These are phyloP conservation scores for Cicer bijugum DNA, from an alignment of 306 rosid species.

Conservation along the genomic window DNA sequence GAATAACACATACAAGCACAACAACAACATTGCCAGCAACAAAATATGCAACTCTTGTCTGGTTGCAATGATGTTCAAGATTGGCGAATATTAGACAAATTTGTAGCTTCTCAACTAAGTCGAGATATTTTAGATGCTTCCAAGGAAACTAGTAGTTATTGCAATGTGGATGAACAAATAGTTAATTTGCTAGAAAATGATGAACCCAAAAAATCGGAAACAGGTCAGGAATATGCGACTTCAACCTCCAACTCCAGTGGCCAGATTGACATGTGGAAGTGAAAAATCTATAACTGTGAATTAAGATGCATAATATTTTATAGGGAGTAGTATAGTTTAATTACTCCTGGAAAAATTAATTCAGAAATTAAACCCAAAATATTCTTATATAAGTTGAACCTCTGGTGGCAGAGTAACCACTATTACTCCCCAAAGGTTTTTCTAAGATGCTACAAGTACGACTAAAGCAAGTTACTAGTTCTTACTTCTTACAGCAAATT, in stretches of 20 bases:
- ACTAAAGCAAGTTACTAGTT: neutral
- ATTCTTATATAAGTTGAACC: conserved; percentile 35
- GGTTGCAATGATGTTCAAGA: conserved; percentile 52
- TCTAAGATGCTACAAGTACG: conserved; percentile 1
- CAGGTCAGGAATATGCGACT: conserved; percentile 51
- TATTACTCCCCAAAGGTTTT: neutral
- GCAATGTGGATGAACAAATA: conserved; percentile 52
- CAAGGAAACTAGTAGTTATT: conserved; percentile 55
- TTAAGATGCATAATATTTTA: conserved; percentile 52
- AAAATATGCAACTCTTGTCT: conserved; percentile 43
- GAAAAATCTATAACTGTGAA: conserved; percentile 41
- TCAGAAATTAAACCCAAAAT: conserved; percentile 19
- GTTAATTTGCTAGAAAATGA: conserved; percentile 46
- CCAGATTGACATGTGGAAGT: conserved; percentile 81
- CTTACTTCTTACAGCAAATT: too few relatives aligned
- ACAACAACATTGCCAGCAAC: conserved; percentile 42
- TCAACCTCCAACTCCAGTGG: conserved; percentile 67
- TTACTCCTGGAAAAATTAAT: neutral
- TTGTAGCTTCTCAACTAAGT: conserved; percentile 78
- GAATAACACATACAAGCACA: conserved; percentile 42
- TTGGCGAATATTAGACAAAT: conserved; percentile 82
- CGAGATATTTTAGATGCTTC: conserved; percentile 54
- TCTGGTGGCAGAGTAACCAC: conserved; percentile 28
- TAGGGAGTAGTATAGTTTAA: conserved; percentile 50
- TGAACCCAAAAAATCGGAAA: conserved; percentile 50